Evolutionary conservation across 1,284 basidiomycete genomes (phyloP), one percentile per base, ranked within the genome.

Genomic region (Gymnopus androsaceus): DNA sequence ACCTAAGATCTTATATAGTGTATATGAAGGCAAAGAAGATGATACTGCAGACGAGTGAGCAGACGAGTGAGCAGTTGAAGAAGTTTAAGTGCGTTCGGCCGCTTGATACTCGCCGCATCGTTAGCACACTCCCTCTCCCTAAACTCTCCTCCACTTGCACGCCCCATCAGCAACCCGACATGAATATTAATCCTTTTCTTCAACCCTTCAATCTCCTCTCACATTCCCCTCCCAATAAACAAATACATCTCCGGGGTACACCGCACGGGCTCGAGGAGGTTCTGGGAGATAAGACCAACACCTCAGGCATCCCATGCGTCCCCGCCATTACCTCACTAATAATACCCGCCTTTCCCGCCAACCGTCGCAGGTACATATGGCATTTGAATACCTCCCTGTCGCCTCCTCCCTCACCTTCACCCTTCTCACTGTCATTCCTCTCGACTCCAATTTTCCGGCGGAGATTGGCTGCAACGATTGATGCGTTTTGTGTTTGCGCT

Each of bases 111-210:
- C 55, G 82, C 78, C 45, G 98, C 81, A 66, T 98, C 95, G 62
- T 81, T 87, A 14, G 91, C 92, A 71, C 95, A 98, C 63, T 97
- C 94, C 71, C 87, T 82, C 72, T 96, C 95, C 41, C 90, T 83
- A 75, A 99, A 94, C 70, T 94, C 94, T 62, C 98, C 94, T 41
- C 85, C 79, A 45, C 90, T 81, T 12, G n/a, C n/a, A n/a, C n/a
- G n/a, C n/a, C n/a, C n/a, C n/a, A n/a, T n/a, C n/a, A 97, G 75
- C 30, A 90, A 79, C 51, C 91, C 89, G 57, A 98, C 84, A 69
- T 96, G 96, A 71, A 90, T 87, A 66, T 99, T 95, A 52, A 99
- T 83, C 38, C 91, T 84, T 69, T 90, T 91, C 75, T 99, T 96
- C 68, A 98, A 85, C 0, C 89, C 89, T 0, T 84, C 82, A 36